Conservation (phyloP, 2,329 filamentous ascomycete species). For the Alternaria novae-zelandiae region DNA sequence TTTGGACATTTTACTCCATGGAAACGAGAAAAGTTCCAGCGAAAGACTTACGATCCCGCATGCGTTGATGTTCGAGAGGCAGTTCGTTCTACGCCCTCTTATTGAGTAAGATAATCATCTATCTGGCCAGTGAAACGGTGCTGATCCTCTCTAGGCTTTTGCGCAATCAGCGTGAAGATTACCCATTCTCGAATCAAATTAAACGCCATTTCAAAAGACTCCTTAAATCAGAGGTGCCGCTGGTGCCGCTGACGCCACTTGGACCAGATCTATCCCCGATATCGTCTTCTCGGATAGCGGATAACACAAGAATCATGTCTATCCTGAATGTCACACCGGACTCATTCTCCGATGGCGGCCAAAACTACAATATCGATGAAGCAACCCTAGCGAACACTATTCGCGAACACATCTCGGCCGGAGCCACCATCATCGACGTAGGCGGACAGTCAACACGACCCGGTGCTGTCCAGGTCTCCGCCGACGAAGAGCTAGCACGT, state of each 20-base stretch:
- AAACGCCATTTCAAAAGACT: constrained; percentile 45
- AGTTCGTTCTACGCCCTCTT: constrained; percentile 90
- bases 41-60: constrained; percentile 86
- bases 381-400: constrained; percentile 64
- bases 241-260: constrained; percentile 51
- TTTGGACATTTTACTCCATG: constrained; percentile 87
- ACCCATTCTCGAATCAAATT: constrained; percentile 50
- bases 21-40: constrained; percentile 67
- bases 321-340: constrained; percentile 95
- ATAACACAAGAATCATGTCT: constrained; percentile 80
- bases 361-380: constrained; percentile 52
- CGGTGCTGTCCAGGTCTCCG: constrained; percentile 69
- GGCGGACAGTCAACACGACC: constrained; percentile 94
- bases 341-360: constrained; percentile 92
- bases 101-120: constrained; percentile 66
- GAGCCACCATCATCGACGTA: constrained; percentile 86
- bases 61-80: constrained; percentile 81
- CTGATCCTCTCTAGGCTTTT: constrained; percentile 34
- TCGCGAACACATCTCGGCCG: constrained; percentile 66
- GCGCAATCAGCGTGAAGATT: constrained; percentile 45
- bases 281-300: constrained; percentile 26
- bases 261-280: constrained; percentile 40
- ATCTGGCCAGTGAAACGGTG: not conserved
- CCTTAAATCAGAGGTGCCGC: constrained; percentile 39
- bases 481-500: constrained; percentile 76